These are phyloP conservation scores for Aspergillus japonicus DNA, from an alignment of 2,329 filamentous ascomycete genomes.

Conservation along the genomic window DNA sequence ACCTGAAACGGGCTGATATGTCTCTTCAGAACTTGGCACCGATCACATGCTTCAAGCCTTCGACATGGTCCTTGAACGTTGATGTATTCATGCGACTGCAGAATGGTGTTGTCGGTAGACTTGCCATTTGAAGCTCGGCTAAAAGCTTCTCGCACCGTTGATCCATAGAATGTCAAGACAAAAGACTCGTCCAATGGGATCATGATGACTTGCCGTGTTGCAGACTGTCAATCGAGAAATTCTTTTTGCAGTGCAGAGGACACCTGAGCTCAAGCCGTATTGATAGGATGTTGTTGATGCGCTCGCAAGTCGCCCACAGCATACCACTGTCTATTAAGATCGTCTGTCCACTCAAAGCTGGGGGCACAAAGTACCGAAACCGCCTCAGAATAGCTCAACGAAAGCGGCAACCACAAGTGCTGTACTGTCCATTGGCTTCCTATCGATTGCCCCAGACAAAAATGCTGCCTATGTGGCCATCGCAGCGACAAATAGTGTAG, in stretches of 20 bases:
- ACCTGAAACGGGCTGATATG: background rate
- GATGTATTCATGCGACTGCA: background rate
- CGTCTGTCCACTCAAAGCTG: background rate
- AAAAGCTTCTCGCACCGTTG: background rate
- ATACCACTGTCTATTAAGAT: background rate
- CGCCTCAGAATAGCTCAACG: background rate
- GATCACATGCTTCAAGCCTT: background rate
- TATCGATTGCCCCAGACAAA: background rate
- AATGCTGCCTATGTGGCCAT: background rate
- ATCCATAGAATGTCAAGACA: background rate
- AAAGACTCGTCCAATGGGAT: background rate
- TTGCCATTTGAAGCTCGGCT: background rate
- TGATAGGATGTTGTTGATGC: background rate
- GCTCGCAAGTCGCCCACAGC: background rate
- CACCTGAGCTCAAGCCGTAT: background rate
- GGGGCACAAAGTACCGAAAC: background rate
- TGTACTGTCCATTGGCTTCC: background rate
- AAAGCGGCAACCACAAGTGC: background rate
- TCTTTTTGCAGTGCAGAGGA: background rate
- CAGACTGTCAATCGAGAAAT: background rate
- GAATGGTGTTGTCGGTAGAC: background rate
- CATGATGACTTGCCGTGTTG: background rate
- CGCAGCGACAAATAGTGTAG: background rate
- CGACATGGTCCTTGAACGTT: background rate
- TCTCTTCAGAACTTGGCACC: background rate